Conservation (phyloP, 2,329 filamentous ascomycete genomes). For the Penicillium sp. region DNA sequence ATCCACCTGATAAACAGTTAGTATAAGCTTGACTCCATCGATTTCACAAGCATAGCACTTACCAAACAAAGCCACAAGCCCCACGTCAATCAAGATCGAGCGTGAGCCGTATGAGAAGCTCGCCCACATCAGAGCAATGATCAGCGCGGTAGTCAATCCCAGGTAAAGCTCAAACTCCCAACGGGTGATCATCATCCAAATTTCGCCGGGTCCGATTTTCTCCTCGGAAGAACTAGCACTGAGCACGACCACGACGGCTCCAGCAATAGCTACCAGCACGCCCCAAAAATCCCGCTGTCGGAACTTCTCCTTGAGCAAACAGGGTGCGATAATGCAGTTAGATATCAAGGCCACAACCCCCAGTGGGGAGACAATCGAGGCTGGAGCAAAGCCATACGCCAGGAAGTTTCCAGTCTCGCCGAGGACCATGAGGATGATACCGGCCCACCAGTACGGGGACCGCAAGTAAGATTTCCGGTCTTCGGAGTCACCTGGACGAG, state of each 20-base stretch:
- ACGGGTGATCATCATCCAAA: constrained; percentile 84
- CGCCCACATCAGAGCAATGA: constrained; percentile 74
- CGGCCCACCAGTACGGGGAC: constrained; percentile 95
- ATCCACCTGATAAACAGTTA: constrained; percentile 66
- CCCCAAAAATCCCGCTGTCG: constrained; percentile 82
- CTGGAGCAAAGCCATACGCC: constrained; percentile 95
- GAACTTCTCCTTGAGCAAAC: constrained; percentile 90
- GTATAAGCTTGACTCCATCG: constrained; percentile 1
- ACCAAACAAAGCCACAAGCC: constrained; percentile 92
- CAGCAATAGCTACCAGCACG: constrained; percentile 81
- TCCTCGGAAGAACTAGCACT: constrained; percentile 88
- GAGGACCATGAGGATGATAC: constrained; percentile 87
- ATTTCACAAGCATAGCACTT: constrained; percentile 38
- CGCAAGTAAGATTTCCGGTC: constrained; percentile 75
- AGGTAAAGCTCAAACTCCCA: constrained; percentile 92
- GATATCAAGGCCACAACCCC: constrained; percentile 96
- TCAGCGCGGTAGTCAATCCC: constrained; percentile 72
- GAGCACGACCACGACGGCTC: constrained; percentile 88
- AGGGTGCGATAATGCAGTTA: constrained; percentile 94
- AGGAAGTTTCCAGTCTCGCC: constrained; percentile 96
- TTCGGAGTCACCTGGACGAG: constrained; percentile 41
- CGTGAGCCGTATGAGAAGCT: constrained; percentile 82
- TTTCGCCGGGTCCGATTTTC: constrained; percentile 85
- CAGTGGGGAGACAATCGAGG: constrained; percentile 93
- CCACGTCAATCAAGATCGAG: constrained; percentile 88